Conservation (phyloP, 2,329 filamentous ascomycete species). For the Rutstroemia sp. region DNA sequence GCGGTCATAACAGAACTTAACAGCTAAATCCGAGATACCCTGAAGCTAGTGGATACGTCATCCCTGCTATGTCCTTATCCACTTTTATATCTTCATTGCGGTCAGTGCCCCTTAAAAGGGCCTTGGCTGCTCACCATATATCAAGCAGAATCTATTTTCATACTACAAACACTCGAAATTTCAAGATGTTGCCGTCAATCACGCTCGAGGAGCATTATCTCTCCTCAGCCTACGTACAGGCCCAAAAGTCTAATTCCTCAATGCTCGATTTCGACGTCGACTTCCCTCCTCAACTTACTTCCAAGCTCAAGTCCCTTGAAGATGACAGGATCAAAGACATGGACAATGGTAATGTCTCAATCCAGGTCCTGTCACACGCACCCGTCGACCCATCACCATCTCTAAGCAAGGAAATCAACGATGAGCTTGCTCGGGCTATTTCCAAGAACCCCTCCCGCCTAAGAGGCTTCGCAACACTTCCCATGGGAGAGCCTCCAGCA, state of each 20-base stretch:
- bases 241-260: not conserved
- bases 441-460: conserved; percentile 31
- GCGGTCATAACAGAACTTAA: too few species aligned
- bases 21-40: too few species aligned
- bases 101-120: too few species aligned
- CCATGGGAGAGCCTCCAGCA: conserved; percentile 31
- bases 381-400: conserved; percentile 11
- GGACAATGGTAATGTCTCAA: conserved; percentile 19
- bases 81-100: too few species aligned
- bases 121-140: too few species aligned
- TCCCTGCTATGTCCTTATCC: too few species aligned
- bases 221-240: conserved; percentile 15
- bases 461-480: conserved; percentile 36
- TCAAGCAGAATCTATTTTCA: too few species aligned
- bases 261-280: conserved; percentile 17
- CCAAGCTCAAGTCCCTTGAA: conserved; percentile 16
- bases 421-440: conserved; percentile 29
- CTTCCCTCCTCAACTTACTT: conserved; percentile 23
- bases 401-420: conserved; percentile 25
- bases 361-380: conserved; percentile 30
- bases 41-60: too few species aligned
- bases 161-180: too few species aligned
- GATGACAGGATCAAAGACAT: conserved; percentile 22
- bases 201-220: conserved; percentile 36
- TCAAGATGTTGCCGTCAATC: conserved; percentile 28